Base-by-base conservation (phyloP, 2,329 filamentous ascomycete species). In the Pyricularia sp. region DNA sequence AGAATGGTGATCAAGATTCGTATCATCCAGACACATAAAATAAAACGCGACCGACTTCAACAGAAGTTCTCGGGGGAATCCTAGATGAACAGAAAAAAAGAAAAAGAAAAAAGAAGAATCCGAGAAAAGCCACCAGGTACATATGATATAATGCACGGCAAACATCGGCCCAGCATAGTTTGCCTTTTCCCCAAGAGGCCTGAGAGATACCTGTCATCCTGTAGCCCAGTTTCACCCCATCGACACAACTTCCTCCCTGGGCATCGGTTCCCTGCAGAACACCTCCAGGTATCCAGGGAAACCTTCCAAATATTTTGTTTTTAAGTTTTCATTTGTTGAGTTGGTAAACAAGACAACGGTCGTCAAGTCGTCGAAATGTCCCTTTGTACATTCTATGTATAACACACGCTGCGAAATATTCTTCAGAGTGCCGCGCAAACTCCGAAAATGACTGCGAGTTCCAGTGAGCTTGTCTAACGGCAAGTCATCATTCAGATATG, bases 331-430 rank as follows among this genome's bases (percentile, higher is more conserved):
- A 5, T 59, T 30, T 30, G 53, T 28, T 57, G 40, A 7, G 12
- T 28, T 16, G n/a, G 26, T 26, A 44, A 55, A 9, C 16, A 62
- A 62, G 26, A 63, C 33, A 62, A 59, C 30, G 4, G 33, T 66
- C 62, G 62, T 68, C 62, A 69, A 63, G 66, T 68, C 67, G 67
- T 68, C 44, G 59, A 63, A 59, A 28, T 59, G 55, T 59, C 13
- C 62, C 62, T 65, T 67, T 65, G 44, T 65, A 62, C 60, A 65
- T 65, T 65, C 64, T 59, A 60, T 64, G 57, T 31, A 30, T 26
- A 28, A 22, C 60, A 62, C 60, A 33, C 7, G 28, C 12, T 24
- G 60, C n/a, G 30, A 26, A n/a, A 62, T 35, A 28, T 13, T 62
- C 7, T 40, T n/a, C 22, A 33, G 30, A 62, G n/a, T 35, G 30